Percentiles rank a stretch among this genome's conserved stretches.
Evolutionary conservation across 441 rosid genomes (phyloP).

Genomic region (Daphne laureola): DNA sequence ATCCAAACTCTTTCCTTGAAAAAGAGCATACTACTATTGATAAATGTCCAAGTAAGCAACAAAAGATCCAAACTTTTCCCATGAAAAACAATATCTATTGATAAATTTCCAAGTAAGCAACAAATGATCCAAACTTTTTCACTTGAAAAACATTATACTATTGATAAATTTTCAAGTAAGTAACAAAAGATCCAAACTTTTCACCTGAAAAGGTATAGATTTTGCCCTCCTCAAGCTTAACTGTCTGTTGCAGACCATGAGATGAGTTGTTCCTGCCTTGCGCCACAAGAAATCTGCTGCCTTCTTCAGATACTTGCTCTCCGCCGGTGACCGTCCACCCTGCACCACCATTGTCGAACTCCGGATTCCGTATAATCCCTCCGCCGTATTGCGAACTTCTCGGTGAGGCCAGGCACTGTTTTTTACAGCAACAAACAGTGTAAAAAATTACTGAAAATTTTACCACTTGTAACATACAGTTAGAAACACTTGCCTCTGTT

Average conservation of each 20-base stretch:
- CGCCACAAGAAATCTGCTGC: conserved; percentile 23
- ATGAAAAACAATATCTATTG: no score
- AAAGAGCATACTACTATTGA: no score
- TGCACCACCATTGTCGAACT: conserved; percentile 24
- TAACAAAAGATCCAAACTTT: background rate
- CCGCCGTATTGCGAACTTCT: conserved; percentile 34
- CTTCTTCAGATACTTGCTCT: conserved; percentile 17
- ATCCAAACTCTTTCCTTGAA: conserved; percentile 33
- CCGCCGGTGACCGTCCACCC: conserved; percentile 30
- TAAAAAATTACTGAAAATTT: background rate
- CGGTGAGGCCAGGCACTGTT: conserved; percentile 50
- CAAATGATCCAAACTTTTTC: background rate
- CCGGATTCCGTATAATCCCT: conserved; percentile 37
- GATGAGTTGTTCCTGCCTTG: conserved; percentile 23
- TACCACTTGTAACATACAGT: background rate
- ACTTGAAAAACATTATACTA: conserved; percentile 18
- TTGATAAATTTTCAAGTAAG: background rate
- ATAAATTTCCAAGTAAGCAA: background rate
- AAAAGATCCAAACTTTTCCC: background rate
- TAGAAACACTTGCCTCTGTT: conserved; percentile 40
- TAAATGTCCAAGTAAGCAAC: background rate
- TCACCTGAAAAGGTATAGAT: conserved; percentile 60
- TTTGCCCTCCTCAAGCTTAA: conserved; percentile 36
- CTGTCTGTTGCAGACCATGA: conserved; percentile 30
- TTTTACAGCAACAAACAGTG: background rate